Percentiles rank a stretch among this genome's conserved stretches.
Conservation (phyloP, 2,329 filamentous ascomycete genomes). For the Penicillium psychrosexuale region DNA sequence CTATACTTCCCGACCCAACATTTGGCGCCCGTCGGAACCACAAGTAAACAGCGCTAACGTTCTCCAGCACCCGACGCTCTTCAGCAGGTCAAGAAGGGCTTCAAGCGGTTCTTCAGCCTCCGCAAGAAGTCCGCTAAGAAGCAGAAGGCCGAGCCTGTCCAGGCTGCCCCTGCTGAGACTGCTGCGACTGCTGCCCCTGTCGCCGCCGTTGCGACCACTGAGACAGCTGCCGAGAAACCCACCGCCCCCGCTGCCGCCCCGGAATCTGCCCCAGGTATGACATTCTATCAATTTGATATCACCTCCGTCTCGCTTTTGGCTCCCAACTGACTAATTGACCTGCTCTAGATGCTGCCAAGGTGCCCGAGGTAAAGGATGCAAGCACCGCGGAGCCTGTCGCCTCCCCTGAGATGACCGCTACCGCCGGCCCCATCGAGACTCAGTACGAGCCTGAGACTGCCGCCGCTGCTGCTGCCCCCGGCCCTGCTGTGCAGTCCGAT, state of each 20-base stretch:
- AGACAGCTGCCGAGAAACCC: not conserved
- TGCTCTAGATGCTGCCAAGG: not conserved
- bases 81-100: conserved; percentile 8
- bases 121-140: conserved; percentile 10
- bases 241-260: not conserved
- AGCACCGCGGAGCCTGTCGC: not conserved
- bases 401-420: conserved; percentile 1
- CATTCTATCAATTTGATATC: not conserved
- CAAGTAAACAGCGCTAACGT: not conserved
- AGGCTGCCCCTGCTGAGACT: not conserved
- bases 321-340: not conserved
- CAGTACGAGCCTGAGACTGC: not conserved
- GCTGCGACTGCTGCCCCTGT: not conserved
- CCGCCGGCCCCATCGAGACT: not conserved
- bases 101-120: conserved; percentile 6
- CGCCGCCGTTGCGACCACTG: not conserved
- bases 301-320: not conserved
- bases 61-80: conserved; percentile 3
- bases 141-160: not conserved
- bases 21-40: not conserved
- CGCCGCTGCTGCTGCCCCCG: not conserved
- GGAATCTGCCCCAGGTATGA: conserved; percentile 1
- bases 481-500: not conserved
- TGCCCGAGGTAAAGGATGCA: not conserved
- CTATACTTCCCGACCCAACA: not conserved